phyloP scores from a whole-genome alignment of 345 rosid species.

The Dimocarpus longan region DNA sequence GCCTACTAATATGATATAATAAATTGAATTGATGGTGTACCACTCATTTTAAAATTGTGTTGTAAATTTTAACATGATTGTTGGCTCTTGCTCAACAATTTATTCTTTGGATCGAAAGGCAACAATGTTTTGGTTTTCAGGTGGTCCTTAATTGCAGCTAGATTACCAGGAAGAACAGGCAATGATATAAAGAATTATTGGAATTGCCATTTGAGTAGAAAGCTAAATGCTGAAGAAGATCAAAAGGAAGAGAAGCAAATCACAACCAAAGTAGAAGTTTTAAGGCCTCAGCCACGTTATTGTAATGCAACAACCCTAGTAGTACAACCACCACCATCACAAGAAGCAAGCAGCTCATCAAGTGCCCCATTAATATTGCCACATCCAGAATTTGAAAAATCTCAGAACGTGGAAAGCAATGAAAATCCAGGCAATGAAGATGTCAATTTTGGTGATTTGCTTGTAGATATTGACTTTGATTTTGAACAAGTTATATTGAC shows the following conservation, averaged over 20 bases:
- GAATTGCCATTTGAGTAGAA: slow-evolving; percentile 44
- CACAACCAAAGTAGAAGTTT: neutral
- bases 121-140: slow-evolving; percentile 16
- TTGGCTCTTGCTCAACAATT: neutral
- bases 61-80: neutral
- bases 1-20: too few species aligned
- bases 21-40: too few species aligned
- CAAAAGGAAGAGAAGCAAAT: slow-evolving; percentile 13
- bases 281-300: neutral
- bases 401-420: neutral
- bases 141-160: slow-evolving; percentile 42
- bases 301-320: neutral
- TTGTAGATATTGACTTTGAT: slow-evolving; percentile 25
- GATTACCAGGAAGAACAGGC: slow-evolving; percentile 41
- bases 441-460: slow-evolving; percentile 7
- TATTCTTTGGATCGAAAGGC: neutral
- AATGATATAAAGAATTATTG: slow-evolving; percentile 44
- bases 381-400: neutral
- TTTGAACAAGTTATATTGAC: slow-evolving; percentile 24
- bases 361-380: neutral
- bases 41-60: neutral
- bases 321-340: neutral
- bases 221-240: slow-evolving; percentile 18
- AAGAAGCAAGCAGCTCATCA: slow-evolving; percentile 7
- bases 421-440: slow-evolving; percentile 5